A percentile compares a stretch with the other conserved stretches of the same genome.
These are phyloP conservation scores for Thelonectria olida DNA, from an alignment of 2,329 filamentous ascomycete species.

Conservation along the genomic window DNA sequence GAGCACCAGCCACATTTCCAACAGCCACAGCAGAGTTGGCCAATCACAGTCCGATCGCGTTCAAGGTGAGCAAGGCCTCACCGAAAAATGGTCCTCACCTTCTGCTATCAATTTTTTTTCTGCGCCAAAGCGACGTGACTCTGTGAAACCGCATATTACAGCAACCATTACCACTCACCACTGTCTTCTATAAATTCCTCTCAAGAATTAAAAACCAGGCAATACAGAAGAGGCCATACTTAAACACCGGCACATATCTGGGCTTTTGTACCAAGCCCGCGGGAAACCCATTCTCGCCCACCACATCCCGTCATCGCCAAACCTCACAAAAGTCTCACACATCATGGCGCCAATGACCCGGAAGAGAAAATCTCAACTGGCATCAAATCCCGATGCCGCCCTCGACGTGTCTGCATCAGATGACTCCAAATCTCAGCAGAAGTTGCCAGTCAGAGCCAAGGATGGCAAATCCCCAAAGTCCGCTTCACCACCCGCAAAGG, in stretches of 20 bases:
- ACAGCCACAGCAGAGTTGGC: constrained; percentile 11
- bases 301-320: background rate
- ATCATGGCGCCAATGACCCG: constrained; percentile 40
- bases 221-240: too few species aligned
- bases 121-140: background rate
- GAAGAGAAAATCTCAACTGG: constrained; percentile 43
- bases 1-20: constrained; percentile 25
- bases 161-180: background rate
- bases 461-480: constrained; percentile 34
- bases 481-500: constrained; percentile 29
- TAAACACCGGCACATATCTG: too few species aligned
- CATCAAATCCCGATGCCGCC: constrained; percentile 17
- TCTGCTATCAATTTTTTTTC: constrained; percentile 22
- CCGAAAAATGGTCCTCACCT: constrained; percentile 29
- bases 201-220: constrained; percentile 9
- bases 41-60: constrained; percentile 31
- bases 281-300: background rate
- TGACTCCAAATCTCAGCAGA: constrained; percentile 35
- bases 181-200: constrained; percentile 2
- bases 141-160: background rate
- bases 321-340: background rate
- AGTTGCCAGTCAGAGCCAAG: constrained; percentile 48
- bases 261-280: too few species aligned
- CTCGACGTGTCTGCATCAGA: constrained; percentile 21
- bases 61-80: constrained; percentile 17